These are phyloP conservation scores for Phytophthora ohioensis DNA, from an alignment of 352 stramenopile genomes.

Conservation along the genomic window DNA sequence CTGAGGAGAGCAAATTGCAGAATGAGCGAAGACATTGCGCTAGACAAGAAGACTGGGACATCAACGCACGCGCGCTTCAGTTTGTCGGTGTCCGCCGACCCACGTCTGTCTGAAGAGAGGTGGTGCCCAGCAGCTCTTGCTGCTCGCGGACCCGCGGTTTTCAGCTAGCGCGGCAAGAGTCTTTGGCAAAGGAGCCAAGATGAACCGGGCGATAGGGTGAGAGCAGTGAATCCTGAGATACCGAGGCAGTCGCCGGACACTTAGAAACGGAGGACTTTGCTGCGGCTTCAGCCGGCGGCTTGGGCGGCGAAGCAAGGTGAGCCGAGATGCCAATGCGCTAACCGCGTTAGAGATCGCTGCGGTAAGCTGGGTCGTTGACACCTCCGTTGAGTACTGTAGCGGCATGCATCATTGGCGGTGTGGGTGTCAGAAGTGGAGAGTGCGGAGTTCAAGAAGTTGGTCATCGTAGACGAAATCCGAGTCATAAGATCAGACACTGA, in stretches of 20 bases:
- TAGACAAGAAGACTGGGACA: not conserved
- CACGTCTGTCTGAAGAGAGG: conserved; percentile 10
- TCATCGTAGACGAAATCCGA: conserved; percentile 8
- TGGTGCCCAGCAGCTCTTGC: conserved; percentile 23
- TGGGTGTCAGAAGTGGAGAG: too few species aligned
- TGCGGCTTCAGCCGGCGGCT: too few species aligned
- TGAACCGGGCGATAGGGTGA: conserved; percentile 20
- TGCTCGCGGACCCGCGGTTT: conserved; percentile 7
- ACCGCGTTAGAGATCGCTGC: too few species aligned
- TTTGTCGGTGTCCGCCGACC: not conserved
- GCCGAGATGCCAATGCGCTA: too few species aligned
- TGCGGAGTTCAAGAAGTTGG: conserved; percentile 11
- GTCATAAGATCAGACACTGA: conserved; percentile 5
- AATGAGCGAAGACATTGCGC: conserved; percentile 21
- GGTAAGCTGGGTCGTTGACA: too few species aligned
- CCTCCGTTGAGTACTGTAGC: too few species aligned
- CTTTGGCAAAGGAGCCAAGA: conserved; percentile 10
- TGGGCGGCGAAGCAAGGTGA: too few species aligned
- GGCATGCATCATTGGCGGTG: too few species aligned
- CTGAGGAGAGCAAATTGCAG: conserved; percentile 23
- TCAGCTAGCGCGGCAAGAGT: not conserved
- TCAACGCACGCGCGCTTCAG: not conserved
- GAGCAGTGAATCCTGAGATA: conserved; percentile 35
- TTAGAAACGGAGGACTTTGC: too few species aligned
- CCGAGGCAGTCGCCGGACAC: conserved; percentile 14